Evolutionary conservation across 345 rosid species (phyloP), one percentile per base, ranked within the genome.

Genomic region (Lepidium didymum): DNA sequence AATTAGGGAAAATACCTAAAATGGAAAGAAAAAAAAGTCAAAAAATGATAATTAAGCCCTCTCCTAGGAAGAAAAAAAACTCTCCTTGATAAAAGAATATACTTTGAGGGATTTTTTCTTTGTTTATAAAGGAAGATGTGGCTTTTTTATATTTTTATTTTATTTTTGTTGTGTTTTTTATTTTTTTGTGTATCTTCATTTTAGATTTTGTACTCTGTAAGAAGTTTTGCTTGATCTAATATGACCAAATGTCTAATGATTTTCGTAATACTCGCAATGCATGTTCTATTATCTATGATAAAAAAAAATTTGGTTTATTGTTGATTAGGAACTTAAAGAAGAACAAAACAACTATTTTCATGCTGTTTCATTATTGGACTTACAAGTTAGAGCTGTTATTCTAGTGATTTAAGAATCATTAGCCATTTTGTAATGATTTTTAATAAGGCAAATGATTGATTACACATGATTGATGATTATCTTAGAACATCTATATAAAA

Each of bases 81-180:
- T 64, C 59, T 15, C 50, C 50, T 7, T 54, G 78, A 42, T 53
- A 72, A 56, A 56, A 13, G 10, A 50, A 6, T 46, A 25, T 21
- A 7, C 9, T 44, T 45, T 31, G 35, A 49, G 68, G 60, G 10
- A 19, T 7, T 67, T 66, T 63, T 76, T 68, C 64, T 72, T 60
- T 76, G 50, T 62, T 68, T 40, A 33, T 68, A 66, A 29, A 67
- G 85, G 91, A 81, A 77, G 87, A 86, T 73, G 91, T 75, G 87
- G 85, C 85, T 82, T 70, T 19, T 56, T 21, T 43, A 33, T 36
- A 2, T 58, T 40, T 42, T 76, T 60, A 35, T 52, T 60, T 51
- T 59, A 6, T 65, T 57, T 75, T 71, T 69, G 8, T 56, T 59
- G 63, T 64, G 23, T 40, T 12, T 25, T 47, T 37, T 25, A 37